Evolutionary conservation across 2,329 filamentous ascomycete genomes (phyloP), one percentile per base, ranked within the genome.

Genomic region (Aspergillus flavus): DNA sequence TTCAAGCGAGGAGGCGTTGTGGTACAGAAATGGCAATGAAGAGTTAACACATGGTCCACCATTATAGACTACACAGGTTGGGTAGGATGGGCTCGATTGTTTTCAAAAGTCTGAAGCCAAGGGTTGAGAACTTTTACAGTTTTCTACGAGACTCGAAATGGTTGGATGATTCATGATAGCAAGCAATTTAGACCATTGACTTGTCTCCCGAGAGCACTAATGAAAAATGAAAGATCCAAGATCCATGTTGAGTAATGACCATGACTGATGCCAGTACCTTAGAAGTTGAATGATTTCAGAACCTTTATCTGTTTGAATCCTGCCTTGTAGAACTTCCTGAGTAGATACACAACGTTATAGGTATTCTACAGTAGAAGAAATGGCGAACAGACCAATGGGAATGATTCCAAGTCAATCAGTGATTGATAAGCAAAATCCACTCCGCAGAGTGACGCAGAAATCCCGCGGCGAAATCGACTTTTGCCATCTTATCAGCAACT

Each of bases 1-100:
- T 83, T 83, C 69, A 83, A 83, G 71, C 76, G 82, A 28, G 82
- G 82, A 57, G 82, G 82, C 32, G 81, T 83, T 26, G 78, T 84
- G 43, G 80, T 84, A 21, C 82, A 84, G 72, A 83, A 83, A 68
- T 84, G 81, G 81, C 73, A 71, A 70, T 78, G n/a, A 39, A 21
- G 52, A 4, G 19, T 32, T 39, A 3, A 16, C 30, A 23, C 11
- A 23, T 55, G 7, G 21, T 26, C 34, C 34, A 39, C 23, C 12
- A 7, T 36, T 32, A 55, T 39, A 55, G 52, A 39, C 11, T 36
- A 11, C 32, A 39, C 16, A 23, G 34, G 52, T 19, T 26, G 32
- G 52, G 32, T 26, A 32, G 34, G 52, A 10, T 14, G n/a, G 34
- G 32, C 36, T 55, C 28, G 48, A 32, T 52, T 48, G 50, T 28